Percentiles rank a stretch among this genome's conserved stretches.
Evolutionary conservation across 306 rosid species (phyloP).

Genomic region (Cajanus cajan): DNA sequence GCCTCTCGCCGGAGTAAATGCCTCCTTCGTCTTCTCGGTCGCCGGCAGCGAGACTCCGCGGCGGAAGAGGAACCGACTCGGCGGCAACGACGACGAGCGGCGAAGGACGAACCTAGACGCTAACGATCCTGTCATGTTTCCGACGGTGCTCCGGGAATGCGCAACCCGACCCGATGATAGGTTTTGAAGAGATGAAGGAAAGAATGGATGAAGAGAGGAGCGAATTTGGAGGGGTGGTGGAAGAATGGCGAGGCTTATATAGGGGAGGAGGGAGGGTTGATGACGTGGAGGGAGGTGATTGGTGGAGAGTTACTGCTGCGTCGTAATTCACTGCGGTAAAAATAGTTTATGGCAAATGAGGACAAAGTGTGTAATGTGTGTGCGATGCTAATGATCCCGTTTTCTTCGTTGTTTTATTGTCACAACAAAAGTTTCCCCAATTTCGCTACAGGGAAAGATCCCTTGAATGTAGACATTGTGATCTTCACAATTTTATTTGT

Average conservation of each 20-base stretch:
- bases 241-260: slow-evolving; percentile 27
- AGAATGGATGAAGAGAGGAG: neutral
- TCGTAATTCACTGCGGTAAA: slow-evolving; percentile 13
- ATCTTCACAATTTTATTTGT: neutral
- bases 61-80: neutral
- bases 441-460: neutral
- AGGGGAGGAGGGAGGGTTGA: slow-evolving; percentile 11
- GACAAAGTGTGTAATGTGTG: neutral
- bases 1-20: slow-evolving; percentile 17
- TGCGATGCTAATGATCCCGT: neutral
- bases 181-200: neutral
- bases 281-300: slow-evolving; percentile 25
- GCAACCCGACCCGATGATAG: slow-evolving; percentile 12
- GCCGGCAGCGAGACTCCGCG: slow-evolving; percentile 48
- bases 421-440: neutral
- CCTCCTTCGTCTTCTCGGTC: slow-evolving; percentile 27
- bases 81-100: neutral
- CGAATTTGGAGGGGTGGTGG: neutral
- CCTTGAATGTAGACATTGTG: neutral
- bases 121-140: slow-evolving; percentile 56
- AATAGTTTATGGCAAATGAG: neutral
- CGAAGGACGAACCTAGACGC: slow-evolving; percentile 28
- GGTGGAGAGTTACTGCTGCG: slow-evolving; percentile 5
- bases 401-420: neutral
- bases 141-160: slow-evolving; percentile 20